Evolutionary conservation across 1,284 basidiomycete genomes (phyloP), one percentile per base, ranked within the genome.

Genomic region (Ceratobasidium sp.): DNA sequence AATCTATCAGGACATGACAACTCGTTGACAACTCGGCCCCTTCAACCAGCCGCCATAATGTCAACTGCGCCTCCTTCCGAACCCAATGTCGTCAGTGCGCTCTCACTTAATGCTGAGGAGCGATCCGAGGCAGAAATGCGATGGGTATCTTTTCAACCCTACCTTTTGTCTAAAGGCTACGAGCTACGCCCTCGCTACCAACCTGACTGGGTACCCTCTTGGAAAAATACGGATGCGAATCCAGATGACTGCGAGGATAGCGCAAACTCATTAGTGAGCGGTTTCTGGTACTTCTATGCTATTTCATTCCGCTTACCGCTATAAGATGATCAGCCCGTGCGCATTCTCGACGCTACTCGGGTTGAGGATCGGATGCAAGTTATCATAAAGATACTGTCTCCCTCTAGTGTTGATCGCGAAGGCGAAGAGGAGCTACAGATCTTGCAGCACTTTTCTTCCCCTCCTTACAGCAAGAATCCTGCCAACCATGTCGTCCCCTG

Each of bases 181-280:
- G 16, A 50, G 2, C 65, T 67, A 10, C 65, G 65, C 18, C 65
- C 65, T 23, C 14, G 65, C 1, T 67, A 67, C 35, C 65, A 23
- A 52, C 65, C 41, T 10, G 65, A 50, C 16, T 67, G 65, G 65
- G 41, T 67, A 20, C 65, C 65, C 3, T 67, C 65, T 6, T 67
- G 65, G 65, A 35, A 52, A 52, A 33, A 1, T 4, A 67, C 41
- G 14, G 44, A 27, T 44, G 27, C 44, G 5, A 7, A 50, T 12
- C 44, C 65, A 23, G 12, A 20, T 5, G 65, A 67, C n/a, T 67
- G 65, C 23, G 65, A 67, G 33, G 65, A 67, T 44, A 67, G 65
- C 46, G 30, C 30, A 46, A 44, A 67, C 14, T 50, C n/a, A 23
- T 23, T 67, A 23, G 65, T 67, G 18, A 27, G 66, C 48, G 8